Percentiles rank a stretch among this genome's conserved stretches.
These are phyloP conservation scores for Globisporangium canariense DNA, from an alignment of 352 stramenopile species.

Conservation along the genomic window DNA sequence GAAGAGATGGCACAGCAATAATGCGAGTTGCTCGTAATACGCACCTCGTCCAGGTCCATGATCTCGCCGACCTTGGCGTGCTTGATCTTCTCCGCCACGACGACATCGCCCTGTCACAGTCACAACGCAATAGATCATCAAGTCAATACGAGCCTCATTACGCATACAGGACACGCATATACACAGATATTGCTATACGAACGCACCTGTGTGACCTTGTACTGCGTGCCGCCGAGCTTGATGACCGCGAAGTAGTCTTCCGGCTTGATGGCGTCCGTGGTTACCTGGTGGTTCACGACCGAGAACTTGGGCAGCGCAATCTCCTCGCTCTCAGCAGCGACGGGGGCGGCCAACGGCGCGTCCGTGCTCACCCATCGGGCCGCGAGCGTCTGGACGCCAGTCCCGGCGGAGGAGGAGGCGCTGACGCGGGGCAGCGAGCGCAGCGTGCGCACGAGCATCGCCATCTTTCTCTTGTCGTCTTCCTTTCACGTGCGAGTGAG, in stretches of 20 bases:
- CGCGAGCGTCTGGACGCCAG: neutral
- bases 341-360: constrained; percentile 5
- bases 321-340: constrained; percentile 14
- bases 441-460: constrained; percentile 11
- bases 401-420: neutral
- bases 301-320: constrained; percentile 43
- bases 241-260: constrained; percentile 83
- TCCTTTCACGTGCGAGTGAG: neutral
- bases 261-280: constrained; percentile 52
- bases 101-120: constrained; percentile 57
- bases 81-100: constrained; percentile 85
- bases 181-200: neutral
- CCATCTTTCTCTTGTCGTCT: constrained; percentile 10
- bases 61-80: constrained; percentile 82
- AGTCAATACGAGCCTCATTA: neutral
- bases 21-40: neutral
- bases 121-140: neutral
- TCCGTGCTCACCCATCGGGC: constrained; percentile 1
- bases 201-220: constrained; percentile 78
- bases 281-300: constrained; percentile 77
- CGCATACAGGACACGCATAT: neutral
- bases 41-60: constrained; percentile 73
- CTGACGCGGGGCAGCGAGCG: constrained; percentile 4
- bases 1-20: too few relatives aligned
- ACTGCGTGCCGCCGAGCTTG: constrained; percentile 82